A percentile compares a stretch with the other conserved stretches of the same genome.
Conservation (phyloP, 2,329 filamentous ascomycete genomes). For the Aspergillus fumigatus region DNA sequence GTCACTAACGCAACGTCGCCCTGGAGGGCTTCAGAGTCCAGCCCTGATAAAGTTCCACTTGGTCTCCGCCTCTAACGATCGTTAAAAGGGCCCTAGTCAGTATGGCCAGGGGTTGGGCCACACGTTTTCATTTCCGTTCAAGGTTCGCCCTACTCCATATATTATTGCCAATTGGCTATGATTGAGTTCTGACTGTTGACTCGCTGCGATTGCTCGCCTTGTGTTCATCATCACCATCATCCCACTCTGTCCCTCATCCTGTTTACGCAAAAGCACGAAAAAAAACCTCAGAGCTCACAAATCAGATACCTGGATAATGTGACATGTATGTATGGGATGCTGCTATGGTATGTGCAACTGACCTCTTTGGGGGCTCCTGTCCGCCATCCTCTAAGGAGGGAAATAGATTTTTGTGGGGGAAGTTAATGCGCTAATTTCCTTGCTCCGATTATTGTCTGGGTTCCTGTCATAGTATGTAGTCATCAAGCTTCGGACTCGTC, state of each 20-base stretch:
- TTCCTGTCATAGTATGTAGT: not conserved
- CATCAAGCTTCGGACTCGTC: not conserved
- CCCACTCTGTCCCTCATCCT: not conserved
- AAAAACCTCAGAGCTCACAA: not conserved
- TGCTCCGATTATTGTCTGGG: not conserved
- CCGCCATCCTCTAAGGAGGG: not conserved
- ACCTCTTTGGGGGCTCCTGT: not conserved
- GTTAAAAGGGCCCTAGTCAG: slow-evolving; percentile 17
- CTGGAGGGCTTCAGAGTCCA: slow-evolving; percentile 11
- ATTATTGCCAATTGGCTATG: not conserved
- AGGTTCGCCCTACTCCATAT: not conserved
- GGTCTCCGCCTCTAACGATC: slow-evolving; percentile 20
- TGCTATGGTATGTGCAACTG: not conserved
- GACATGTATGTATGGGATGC: slow-evolving; percentile 2
- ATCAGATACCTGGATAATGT: not conserved
- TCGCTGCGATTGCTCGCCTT: not conserved
- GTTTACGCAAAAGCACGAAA: not conserved
- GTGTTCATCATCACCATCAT: not conserved
- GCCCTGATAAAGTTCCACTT: slow-evolving; percentile 20
- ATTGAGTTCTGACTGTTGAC: not conserved
- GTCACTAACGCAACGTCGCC: slow-evolving; percentile 8
- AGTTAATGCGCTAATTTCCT: not conserved
- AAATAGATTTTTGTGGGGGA: not conserved
- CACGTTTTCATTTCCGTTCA: not conserved
- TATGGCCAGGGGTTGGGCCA: slow-evolving; percentile 19